These are phyloP conservation scores for Ustulina deusta DNA, from an alignment of 2,329 filamentous ascomycete species.

Conservation along the genomic window DNA sequence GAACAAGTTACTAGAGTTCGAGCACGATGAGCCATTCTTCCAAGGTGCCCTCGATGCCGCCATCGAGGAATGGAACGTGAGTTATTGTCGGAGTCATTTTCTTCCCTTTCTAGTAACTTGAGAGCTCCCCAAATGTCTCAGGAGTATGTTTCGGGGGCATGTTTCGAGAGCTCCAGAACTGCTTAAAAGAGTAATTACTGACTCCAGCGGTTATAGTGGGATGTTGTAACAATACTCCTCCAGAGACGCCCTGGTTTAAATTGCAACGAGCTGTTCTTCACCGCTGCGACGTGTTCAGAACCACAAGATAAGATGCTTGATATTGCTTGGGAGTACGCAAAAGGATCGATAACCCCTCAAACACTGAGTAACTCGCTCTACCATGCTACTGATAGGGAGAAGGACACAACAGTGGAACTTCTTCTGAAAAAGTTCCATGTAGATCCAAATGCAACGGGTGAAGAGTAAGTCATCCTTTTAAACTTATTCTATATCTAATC, in stretches of 20 bases:
- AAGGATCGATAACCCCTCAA: slow-evolving; percentile 50
- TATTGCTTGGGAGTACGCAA: slow-evolving; percentile 54
- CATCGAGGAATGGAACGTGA: slow-evolving; percentile 49
- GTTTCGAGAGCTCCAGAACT: no score
- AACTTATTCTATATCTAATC: neutral
- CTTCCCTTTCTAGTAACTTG: no score
- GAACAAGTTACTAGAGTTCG: slow-evolving; percentile 54
- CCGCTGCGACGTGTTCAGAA: slow-evolving; percentile 51
- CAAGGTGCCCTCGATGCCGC: slow-evolving; percentile 53
- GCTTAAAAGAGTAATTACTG: no score
- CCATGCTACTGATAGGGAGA: slow-evolving; percentile 56
- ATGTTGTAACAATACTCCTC: slow-evolving; percentile 53
- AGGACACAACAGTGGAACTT: slow-evolving; percentile 53
- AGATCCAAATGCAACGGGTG: slow-evolving; percentile 54
- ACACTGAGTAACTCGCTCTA: slow-evolving; percentile 54
- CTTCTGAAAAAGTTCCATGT: slow-evolving; percentile 53
- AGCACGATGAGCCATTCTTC: slow-evolving; percentile 50
- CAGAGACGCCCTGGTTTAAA: slow-evolving; percentile 51
- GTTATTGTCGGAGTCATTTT: no score
- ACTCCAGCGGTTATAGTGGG: no score
- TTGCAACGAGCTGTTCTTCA: slow-evolving; percentile 53
- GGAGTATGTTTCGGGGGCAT: no score
- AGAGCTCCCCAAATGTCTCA: no score
- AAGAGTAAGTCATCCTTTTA: slow-evolving; percentile 49
- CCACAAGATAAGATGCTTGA: slow-evolving; percentile 54